phyloP scores from a whole-genome alignment of 2,329 filamentous ascomycete species.

The Microcyclospora tardicrescens region DNA sequence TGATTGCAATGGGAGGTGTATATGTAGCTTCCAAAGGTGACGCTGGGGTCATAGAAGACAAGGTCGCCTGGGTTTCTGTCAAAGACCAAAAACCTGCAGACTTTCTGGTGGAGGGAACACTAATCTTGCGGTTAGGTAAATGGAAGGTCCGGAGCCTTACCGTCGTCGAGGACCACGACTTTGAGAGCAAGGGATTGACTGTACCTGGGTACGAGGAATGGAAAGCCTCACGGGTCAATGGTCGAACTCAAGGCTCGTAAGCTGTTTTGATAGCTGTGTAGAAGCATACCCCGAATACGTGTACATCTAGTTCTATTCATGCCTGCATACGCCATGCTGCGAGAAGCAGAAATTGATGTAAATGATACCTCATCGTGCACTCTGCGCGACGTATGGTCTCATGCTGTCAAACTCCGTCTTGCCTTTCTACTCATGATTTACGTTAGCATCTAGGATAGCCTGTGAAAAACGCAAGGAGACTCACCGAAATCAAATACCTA shows the following conservation, averaged over 20 bases:
- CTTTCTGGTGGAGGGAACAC: conserved; percentile 41
- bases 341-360: background rate
- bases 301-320: too few relatives aligned
- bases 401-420: conserved; percentile 40
- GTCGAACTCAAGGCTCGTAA: too few relatives aligned
- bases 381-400: conserved; percentile 30
- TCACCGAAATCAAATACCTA: conserved; percentile 35
- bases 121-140: conserved; percentile 48
- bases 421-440: conserved; percentile 23
- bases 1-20: conserved; percentile 20
- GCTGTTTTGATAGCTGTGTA: too few relatives aligned
- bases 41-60: conserved; percentile 34
- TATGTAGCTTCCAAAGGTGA: conserved; percentile 19
- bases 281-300: too few relatives aligned
- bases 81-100: conserved; percentile 48
- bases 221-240: conserved; percentile 2
- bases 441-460: background rate
- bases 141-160: conserved; percentile 46
- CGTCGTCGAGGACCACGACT: conserved; percentile 43
- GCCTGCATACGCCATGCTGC: too few relatives aligned
- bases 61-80: conserved; percentile 43
- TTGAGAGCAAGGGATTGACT: conserved; percentile 31
- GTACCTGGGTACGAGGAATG: conserved; percentile 39
- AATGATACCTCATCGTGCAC: background rate
- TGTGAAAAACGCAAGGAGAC: conserved; percentile 2